phyloP scores from a whole-genome alignment of 306 rosid species.

The Styphnolobium japonicum region DNA sequence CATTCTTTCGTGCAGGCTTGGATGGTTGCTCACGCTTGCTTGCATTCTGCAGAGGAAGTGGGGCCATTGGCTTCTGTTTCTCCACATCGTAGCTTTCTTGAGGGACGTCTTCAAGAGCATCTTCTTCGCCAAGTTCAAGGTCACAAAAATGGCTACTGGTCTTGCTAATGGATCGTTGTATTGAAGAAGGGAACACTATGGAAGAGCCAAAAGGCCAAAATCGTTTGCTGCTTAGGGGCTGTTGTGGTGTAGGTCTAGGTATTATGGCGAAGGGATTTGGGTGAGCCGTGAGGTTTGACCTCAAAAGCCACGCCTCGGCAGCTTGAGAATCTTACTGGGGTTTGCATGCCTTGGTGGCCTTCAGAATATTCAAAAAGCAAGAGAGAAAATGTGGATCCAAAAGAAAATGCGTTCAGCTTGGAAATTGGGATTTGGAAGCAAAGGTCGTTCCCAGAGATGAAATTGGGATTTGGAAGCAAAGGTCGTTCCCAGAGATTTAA shows the following conservation, averaged over 20 bases:
- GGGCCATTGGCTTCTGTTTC: background rate
- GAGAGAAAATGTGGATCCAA: background rate
- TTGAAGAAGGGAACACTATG: slow-evolving; percentile 29
- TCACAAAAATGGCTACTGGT: slow-evolving; percentile 55
- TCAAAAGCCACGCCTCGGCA: slow-evolving; percentile 57
- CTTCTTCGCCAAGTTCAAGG: slow-evolving; percentile 18
- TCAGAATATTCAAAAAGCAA: background rate
- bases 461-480: no score
- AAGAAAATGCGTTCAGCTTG: background rate
- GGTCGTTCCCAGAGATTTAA: no score
- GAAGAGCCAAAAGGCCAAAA: slow-evolving; percentile 24
- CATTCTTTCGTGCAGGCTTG: slow-evolving; percentile 17
- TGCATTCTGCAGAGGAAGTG: background rate
- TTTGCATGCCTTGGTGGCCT: slow-evolving; percentile 9
- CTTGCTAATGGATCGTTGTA: slow-evolving; percentile 33
- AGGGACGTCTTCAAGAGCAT: background rate
- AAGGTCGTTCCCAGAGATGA: no score
- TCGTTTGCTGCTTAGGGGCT: background rate
- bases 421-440: background rate
- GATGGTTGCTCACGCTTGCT: slow-evolving; percentile 28
- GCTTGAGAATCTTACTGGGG: slow-evolving; percentile 46
- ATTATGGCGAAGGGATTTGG: slow-evolving; percentile 40
- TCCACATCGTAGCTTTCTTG: slow-evolving; percentile 19
- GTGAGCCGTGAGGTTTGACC: slow-evolving; percentile 39
- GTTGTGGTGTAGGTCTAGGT: background rate